Base-by-base conservation (phyloP, 140 eudicot genomes). In the Eryngium alpinum region DNA sequence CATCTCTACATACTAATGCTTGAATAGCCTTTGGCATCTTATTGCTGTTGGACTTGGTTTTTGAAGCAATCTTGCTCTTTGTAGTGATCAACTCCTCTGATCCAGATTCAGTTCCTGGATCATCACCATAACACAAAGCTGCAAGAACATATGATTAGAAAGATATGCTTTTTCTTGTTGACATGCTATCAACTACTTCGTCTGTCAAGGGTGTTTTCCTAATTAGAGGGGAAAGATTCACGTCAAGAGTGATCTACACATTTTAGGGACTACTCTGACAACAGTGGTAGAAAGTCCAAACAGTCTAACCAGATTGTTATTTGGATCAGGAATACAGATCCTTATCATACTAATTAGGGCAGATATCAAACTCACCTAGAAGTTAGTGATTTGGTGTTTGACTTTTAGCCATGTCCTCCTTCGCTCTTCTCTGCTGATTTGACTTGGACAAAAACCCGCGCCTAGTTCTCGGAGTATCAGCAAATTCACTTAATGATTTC, bases 391-490 rank as follows among this genome's bases (percentile, higher is more conserved):
- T 84, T 60, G 85, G 80, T 27, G 67, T 33, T 88, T 83, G 89
- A 75, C 46, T 70, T 80, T 84, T 84, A 32, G 82, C 82, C 82
- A 50, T 52, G 59, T 86, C 74, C 67, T 84, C 88, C 75, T 85
- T 88, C 21, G 81, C 90, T 83, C 92, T 85, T 84, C 80, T 94
- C 80, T 82, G 90, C 77, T 89, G 96, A 84, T 91, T 89, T 79
- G 86, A 76, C 13, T 1, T 62, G 4, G 92, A 73, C 50, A 79
- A 12, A 50, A 65, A 78, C 31, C 91, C 91, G 5, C 91, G 88
- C 46, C 31, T 81, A 14, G 88, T 33, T 85, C 83, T 85, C 5
- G 92, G 97, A 52, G 90, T 79, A 85, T 87, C 84, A 22, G 81
- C 77, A 86, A 86, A 90, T 77, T 86, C 89, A 5, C 81, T 83